phyloP scores from a whole-genome alignment of 306 rosid genomes.

The Glycine latifolia region DNA sequence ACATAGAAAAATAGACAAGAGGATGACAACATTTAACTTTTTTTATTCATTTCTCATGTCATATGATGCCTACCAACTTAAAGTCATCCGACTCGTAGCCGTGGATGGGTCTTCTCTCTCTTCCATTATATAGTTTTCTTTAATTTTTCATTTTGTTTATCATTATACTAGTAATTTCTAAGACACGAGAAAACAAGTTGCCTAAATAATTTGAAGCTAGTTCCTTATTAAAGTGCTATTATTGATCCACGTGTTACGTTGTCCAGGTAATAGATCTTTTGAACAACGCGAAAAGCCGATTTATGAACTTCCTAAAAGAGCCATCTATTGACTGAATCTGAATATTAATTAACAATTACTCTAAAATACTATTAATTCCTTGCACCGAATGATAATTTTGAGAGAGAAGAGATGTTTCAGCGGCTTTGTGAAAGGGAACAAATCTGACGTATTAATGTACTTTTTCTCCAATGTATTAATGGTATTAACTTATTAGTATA shows the following conservation, averaged over 20 bases:
- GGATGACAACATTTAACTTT: background rate
- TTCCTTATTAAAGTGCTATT: conserved; percentile 26
- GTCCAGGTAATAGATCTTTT: conserved; percentile 37
- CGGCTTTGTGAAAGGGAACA: conserved; percentile 26
- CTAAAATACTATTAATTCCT: background rate
- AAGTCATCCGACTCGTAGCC: conserved; percentile 11
- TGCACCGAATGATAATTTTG: conserved; percentile 10
- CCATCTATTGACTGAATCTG: conserved; percentile 10
- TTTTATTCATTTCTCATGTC: background rate
- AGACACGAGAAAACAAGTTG: conserved; percentile 28
- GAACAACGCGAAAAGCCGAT: conserved; percentile 53
- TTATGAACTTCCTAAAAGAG: conserved; percentile 33
- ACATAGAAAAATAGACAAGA: background rate
- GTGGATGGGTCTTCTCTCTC: conserved; percentile 34
- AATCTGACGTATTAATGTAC: conserved; percentile 32
- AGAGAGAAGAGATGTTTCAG: background rate
- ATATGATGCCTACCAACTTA: conserved; percentile 4
- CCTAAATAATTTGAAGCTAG: background rate
- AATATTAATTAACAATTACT: no score
- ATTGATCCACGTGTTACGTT: conserved; percentile 40
- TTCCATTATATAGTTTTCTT: conserved; percentile 11
- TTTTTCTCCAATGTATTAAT: background rate
- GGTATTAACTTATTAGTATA: background rate
- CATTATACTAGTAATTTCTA: background rate
- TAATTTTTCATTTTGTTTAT: background rate